phyloP scores from a whole-genome alignment of 768 basidiomycete genomes.

The Arthromyces matolae region DNA sequence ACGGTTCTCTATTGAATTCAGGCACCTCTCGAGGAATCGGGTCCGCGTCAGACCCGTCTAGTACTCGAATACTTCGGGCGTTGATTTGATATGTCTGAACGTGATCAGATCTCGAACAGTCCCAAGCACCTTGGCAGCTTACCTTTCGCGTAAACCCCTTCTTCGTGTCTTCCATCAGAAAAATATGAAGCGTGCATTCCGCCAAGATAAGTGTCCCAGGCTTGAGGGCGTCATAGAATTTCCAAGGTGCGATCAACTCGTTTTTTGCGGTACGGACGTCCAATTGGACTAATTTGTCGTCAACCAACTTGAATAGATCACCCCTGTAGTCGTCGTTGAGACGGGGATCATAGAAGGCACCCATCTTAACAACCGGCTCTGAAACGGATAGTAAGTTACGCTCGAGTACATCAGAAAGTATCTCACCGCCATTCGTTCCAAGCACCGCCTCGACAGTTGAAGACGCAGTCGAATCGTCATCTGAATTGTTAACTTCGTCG shows the following conservation, averaged over 20 bases:
- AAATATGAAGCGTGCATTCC: neutral
- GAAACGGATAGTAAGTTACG: too few relatives aligned
- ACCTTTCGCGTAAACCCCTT: too few relatives aligned
- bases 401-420: neutral
- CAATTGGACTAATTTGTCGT: neutral
- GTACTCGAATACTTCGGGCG: too few relatives aligned
- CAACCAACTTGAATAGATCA: neutral
- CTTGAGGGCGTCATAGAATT: neutral
- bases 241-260: neutral
- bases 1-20: too few relatives aligned
- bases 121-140: too few relatives aligned
- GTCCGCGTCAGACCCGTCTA: too few relatives aligned
- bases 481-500: too few relatives aligned
- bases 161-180: neutral
- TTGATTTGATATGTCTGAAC: too few relatives aligned
- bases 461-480: too few relatives aligned
- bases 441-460: too few relatives aligned
- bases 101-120: too few relatives aligned
- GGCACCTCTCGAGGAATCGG: too few relatives aligned
- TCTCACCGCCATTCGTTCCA: neutral
- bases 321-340: neutral
- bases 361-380: neutral
- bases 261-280: neutral
- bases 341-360: neutral
- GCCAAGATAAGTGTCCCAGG: neutral